Percentiles rank a stretch among this genome's conserved stretches.
Evolutionary conservation across 176 grass and related monocot species (phyloP).

Genomic region (Dactylis glomerata): DNA sequence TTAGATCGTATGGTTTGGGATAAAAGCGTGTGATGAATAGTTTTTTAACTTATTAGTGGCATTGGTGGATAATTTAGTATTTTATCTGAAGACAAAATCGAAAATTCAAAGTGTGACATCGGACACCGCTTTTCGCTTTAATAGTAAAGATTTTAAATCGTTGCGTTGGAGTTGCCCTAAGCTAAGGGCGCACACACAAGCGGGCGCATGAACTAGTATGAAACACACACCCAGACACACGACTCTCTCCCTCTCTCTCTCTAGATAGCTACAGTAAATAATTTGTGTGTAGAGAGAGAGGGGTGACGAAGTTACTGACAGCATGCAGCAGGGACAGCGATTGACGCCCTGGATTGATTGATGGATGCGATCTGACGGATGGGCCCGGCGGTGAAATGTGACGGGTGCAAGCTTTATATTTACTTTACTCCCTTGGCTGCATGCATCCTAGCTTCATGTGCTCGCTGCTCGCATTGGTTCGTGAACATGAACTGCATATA

Average conservation of each 20-base stretch:
- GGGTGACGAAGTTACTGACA: constrained; percentile 7
- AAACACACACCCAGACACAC: background rate
- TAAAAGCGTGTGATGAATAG: too few relatives aligned
- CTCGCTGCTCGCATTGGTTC: constrained; percentile 19
- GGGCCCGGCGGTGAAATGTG: constrained; percentile 20
- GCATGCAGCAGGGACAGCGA: constrained; percentile 25
- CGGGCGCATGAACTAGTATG: background rate
- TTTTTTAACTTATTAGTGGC: too few relatives aligned
- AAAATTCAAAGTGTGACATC: too few relatives aligned
- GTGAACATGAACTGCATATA: constrained; percentile 30
- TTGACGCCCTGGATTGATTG: constrained; percentile 30
- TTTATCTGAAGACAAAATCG: too few relatives aligned
- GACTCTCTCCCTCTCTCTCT: background rate
- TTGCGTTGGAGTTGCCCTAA: too few relatives aligned
- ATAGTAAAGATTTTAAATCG: too few relatives aligned
- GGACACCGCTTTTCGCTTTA: too few relatives aligned
- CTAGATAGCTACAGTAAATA: background rate
- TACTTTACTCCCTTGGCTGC: background rate
- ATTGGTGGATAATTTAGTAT: too few relatives aligned
- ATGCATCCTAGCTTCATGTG: constrained; percentile 12
- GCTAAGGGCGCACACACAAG: too few relatives aligned
- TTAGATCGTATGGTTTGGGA: too few relatives aligned
- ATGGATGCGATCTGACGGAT: constrained; percentile 55
- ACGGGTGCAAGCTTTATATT: constrained; percentile 50
- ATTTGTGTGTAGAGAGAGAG: background rate